Evolutionary conservation across 2,329 filamentous ascomycete genomes (phyloP).

Genomic region (Ceratocystis smalleyi): DNA sequence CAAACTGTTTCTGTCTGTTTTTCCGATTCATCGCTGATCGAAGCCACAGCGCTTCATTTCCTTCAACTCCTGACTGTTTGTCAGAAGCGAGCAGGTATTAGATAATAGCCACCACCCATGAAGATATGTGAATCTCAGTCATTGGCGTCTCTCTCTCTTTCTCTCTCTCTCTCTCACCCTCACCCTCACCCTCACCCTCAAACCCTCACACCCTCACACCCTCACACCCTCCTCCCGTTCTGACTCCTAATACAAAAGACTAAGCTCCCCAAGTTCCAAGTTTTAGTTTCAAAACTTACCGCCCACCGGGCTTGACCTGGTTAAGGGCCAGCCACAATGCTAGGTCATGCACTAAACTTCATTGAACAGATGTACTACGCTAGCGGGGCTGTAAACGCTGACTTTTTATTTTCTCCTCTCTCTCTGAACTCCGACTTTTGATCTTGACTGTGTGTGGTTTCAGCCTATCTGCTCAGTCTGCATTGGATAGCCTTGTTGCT

Average conservation of each 20-base stretch:
- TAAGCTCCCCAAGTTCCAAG: not conserved
- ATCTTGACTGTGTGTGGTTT: not conserved
- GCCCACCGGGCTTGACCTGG: not conserved
- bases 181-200: too few species aligned
- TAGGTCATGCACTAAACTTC: not conserved
- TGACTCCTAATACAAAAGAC: too few species aligned
- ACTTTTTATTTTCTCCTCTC: not conserved
- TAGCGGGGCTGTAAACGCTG: not conserved
- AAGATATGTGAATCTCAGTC: too few species aligned
- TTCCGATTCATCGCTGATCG: not conserved
- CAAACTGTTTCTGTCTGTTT: constrained; percentile 5
- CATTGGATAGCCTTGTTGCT: too few species aligned
- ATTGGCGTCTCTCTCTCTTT: too few species aligned
- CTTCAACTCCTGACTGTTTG: not conserved
- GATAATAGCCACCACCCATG: too few species aligned
- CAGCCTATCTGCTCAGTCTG: too few species aligned
- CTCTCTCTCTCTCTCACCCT: too few species aligned
- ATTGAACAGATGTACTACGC: not conserved
- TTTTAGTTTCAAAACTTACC: constrained; percentile 5
- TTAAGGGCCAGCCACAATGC: constrained; percentile 2
- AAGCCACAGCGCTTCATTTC: constrained; percentile 4
- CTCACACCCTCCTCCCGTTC: not conserved
- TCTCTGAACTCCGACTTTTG: not conserved
- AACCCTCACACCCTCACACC: not conserved
- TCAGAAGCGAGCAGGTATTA: too few species aligned